Evolutionary conservation across 2,329 filamentous ascomycete genomes (phyloP).

Genomic region (Fusarium sarcochroum): DNA sequence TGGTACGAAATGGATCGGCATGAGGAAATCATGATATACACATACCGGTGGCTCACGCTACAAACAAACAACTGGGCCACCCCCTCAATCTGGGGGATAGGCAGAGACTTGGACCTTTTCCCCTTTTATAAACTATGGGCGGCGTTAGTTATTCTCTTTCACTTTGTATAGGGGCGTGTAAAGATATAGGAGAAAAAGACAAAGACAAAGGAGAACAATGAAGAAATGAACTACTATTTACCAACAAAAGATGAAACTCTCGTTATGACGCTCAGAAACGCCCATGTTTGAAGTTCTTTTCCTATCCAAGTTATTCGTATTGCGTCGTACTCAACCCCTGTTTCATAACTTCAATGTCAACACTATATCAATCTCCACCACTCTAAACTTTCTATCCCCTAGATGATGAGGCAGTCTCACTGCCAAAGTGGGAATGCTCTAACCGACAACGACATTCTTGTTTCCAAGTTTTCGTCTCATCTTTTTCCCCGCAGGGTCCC

Average conservation of each 20-base stretch:
- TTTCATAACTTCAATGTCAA: background rate
- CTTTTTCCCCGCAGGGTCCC: constrained; percentile 32
- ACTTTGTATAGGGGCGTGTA: background rate
- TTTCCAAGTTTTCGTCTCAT: constrained; percentile 22
- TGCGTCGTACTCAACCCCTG: constrained; percentile 17
- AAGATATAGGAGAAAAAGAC: background rate
- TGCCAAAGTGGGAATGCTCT: background rate
- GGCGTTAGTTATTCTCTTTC: background rate
- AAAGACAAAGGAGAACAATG: constrained; percentile 6
- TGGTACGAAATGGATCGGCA: constrained; percentile 30
- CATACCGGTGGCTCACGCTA: constrained; percentile 44
- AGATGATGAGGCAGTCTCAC: constrained; percentile 2
- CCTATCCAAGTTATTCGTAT: background rate
- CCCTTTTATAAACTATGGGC: background rate
- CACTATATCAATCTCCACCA: constrained; percentile 20
- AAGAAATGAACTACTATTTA: constrained; percentile 25
- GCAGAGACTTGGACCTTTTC: background rate
- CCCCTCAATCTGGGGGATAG: constrained; percentile 15
- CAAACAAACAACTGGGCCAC: constrained; percentile 21
- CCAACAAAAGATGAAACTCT: constrained; percentile 8
- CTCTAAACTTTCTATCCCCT: constrained; percentile 6
- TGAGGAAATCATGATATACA: constrained; percentile 43
- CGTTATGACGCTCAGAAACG: background rate
- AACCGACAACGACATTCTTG: background rate
- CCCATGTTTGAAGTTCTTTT: constrained; percentile 4